phyloP scores from a whole-genome alignment of 2,329 filamentous ascomycete genomes.

The Epichloe sylvatica region DNA sequence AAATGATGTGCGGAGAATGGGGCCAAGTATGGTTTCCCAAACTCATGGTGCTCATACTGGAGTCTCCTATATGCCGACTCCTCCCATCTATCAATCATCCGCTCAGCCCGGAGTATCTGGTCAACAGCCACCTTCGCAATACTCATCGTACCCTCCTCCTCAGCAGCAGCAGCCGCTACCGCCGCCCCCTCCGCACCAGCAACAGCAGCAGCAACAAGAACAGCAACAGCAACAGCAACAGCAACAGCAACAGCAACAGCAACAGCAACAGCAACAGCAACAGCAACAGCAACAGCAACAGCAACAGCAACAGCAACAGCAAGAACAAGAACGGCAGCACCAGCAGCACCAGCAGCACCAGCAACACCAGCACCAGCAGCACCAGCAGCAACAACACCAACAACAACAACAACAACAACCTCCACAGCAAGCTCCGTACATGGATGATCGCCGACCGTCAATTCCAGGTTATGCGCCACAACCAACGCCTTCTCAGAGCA shows the following conservation, averaged over 20 bases:
- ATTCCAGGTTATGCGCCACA: constrained; percentile 52
- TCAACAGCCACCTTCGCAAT: constrained; percentile 27
- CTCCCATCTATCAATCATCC: constrained; percentile 54
- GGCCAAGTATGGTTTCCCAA: constrained; percentile 57
- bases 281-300: rapidly evolving
- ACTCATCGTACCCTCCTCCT: constrained; percentile 21
- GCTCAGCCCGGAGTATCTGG: constrained; percentile 23
- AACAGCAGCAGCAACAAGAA: neutral
- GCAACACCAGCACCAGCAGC: rapidly evolving
- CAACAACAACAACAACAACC: constrained; percentile 15
- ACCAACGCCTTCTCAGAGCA: constrained; percentile 34
- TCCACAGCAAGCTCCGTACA: constrained; percentile 47
- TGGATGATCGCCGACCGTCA: constrained; percentile 62
- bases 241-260: rapidly evolving
- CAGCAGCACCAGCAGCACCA: rapidly evolving
- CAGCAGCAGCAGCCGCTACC: constrained; percentile 19
- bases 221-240: neutral
- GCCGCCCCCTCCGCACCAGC: neutral
- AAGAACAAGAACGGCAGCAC: no score
- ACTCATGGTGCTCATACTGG: constrained; percentile 45
- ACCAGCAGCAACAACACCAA: rapidly evolving
- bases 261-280: constrained; percentile 12
- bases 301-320: constrained; percentile 3
- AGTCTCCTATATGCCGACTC: constrained; percentile 75
- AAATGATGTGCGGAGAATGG: constrained; percentile 62